phyloP scores from a whole-genome alignment of 768 basidiomycete genomes.

The Agaricus blazei region DNA sequence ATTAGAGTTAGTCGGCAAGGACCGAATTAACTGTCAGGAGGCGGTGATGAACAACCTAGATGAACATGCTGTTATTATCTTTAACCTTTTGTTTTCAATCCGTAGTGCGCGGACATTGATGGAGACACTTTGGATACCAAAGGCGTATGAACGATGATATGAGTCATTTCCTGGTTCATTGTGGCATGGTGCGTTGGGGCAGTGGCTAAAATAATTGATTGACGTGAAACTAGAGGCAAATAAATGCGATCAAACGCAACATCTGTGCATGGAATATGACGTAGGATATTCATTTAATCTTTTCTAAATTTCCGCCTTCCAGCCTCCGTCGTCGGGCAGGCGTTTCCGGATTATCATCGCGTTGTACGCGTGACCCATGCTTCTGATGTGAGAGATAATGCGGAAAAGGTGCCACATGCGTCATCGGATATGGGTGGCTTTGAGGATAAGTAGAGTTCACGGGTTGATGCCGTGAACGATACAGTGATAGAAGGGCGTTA shows the following conservation, averaged over 20 bases:
- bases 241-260: not conserved
- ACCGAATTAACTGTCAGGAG: conserved; percentile 1
- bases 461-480: conserved; percentile 62
- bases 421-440: conserved; percentile 33
- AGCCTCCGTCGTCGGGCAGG: conserved; percentile 49
- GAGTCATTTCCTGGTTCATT: not conserved
- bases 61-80: not conserved
- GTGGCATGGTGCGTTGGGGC: not conserved
- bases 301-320: conserved; percentile 49
- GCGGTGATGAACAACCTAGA: conserved; percentile 4
- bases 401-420: conserved; percentile 35
- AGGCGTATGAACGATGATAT: not conserved
- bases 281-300: conserved; percentile 38
- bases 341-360: conserved; percentile 38
- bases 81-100: not conserved
- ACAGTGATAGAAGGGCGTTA: conserved; percentile 74
- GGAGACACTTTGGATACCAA: not conserved
- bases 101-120: conserved; percentile 1
- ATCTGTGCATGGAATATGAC: not conserved
- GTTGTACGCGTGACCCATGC: conserved; percentile 36
- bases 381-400: conserved; percentile 50
- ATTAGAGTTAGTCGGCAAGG: conserved; percentile 7
- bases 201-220: not conserved
- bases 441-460: conserved; percentile 23
- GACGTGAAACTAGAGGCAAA: not conserved